phyloP scores from a whole-genome alignment of 192 early-diverging fungal species.

The Coemansia sp. region DNA sequence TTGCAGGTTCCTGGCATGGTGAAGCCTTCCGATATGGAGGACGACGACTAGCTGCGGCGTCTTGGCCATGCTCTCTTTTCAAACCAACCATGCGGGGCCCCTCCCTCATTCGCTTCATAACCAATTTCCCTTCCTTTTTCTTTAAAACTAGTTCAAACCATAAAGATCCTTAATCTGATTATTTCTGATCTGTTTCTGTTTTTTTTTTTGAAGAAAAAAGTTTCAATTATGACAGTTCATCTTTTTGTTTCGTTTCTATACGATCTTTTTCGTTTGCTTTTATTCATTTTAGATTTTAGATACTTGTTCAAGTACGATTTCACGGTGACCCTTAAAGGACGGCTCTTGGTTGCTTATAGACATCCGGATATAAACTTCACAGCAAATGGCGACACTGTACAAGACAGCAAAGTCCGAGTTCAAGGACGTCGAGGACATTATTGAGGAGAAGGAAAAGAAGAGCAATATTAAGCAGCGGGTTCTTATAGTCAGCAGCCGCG shows the following conservation, averaged over 20 bases:
- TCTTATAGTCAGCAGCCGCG: slow-evolving; percentile 84
- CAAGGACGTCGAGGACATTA: slow-evolving; percentile 42
- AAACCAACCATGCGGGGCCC: too few relatives aligned
- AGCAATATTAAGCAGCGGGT: slow-evolving; percentile 89
- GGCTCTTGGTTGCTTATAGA: not conserved
- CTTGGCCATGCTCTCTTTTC: too few relatives aligned
- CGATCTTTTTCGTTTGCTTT: not conserved
- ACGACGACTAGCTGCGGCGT: slow-evolving; percentile 36
- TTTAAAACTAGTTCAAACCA: not conserved
- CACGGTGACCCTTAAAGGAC: too few relatives aligned
- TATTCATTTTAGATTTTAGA: not conserved
- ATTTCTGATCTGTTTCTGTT: not conserved
- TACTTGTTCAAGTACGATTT: too few relatives aligned
- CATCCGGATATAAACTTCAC: not conserved
- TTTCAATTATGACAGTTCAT: not conserved
- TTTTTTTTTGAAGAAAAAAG: not conserved
- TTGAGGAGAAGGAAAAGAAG: slow-evolving; percentile 57
- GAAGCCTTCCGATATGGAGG: slow-evolving; percentile 83
- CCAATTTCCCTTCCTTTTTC: not conserved
- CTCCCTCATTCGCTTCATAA: too few relatives aligned
- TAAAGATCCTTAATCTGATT: not conserved
- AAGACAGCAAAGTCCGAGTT: slow-evolving; percentile 50
- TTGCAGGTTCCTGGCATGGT: slow-evolving; percentile 94
- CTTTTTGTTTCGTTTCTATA: not conserved
- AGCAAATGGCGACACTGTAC: slow-evolving; percentile 46